phyloP scores from a whole-genome alignment of 495 filamentous ascomycete genomes.

The Trichoderma reesei region DNA sequence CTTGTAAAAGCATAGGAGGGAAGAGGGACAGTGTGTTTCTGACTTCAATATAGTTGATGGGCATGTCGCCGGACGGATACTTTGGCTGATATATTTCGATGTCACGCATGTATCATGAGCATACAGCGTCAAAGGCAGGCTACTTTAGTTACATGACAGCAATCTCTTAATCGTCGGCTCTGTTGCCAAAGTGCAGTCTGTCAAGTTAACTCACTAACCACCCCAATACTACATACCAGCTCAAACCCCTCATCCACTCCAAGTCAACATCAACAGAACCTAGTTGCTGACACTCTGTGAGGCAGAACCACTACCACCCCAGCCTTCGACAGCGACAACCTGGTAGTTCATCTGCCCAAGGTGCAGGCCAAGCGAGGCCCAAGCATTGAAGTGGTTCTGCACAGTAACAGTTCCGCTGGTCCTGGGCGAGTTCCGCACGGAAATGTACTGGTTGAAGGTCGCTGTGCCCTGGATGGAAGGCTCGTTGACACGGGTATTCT shows the following conservation, averaged over 20 bases:
- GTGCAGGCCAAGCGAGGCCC: constrained; percentile 39
- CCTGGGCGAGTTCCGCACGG: constrained; percentile 40
- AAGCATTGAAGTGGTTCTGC: constrained; percentile 55
- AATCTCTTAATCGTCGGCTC: too few relatives aligned
- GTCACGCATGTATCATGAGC: too few relatives aligned
- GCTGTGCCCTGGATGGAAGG: constrained; percentile 48
- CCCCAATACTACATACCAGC: not conserved
- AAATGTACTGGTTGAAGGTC: constrained; percentile 56
- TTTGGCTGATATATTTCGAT: too few relatives aligned
- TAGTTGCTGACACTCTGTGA: constrained; percentile 24
- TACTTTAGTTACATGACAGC: too few relatives aligned
- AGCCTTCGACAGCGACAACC: constrained; percentile 43
- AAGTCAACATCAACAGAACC: not conserved
- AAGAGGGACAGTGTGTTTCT: too few relatives aligned
- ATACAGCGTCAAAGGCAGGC: too few relatives aligned
- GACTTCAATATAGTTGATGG: too few relatives aligned
- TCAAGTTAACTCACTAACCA: not conserved
- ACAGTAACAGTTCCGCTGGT: constrained; percentile 39
- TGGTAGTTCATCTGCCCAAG: constrained; percentile 46
- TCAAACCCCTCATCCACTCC: not conserved
- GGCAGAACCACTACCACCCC: constrained; percentile 28
- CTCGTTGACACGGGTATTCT: constrained; percentile 40
- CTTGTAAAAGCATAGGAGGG: not conserved
- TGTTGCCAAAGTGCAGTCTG: too few relatives aligned
- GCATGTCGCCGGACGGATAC: too few relatives aligned